These are phyloP conservation scores for Epithemia pelagica DNA, from an alignment of 108 stramenopile species.

Conservation along the genomic window DNA sequence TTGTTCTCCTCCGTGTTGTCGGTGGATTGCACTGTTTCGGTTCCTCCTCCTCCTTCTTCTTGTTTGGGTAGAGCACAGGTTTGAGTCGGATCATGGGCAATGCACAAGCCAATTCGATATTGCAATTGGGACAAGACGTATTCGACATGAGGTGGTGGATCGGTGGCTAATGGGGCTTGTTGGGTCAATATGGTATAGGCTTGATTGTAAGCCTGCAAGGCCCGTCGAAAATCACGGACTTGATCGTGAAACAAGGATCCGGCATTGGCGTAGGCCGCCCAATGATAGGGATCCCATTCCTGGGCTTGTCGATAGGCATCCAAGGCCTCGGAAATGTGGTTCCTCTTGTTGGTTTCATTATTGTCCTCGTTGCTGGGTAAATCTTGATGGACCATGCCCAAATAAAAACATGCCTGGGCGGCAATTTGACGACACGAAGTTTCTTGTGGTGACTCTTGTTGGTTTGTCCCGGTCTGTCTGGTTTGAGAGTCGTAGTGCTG, in stretches of 20 bases:
- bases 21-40: constrained; percentile 10
- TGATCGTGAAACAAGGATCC: constrained; percentile 52
- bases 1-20: constrained; percentile 18
- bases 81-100: constrained; percentile 31
- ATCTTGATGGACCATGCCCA: constrained; percentile 68
- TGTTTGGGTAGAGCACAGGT: constrained; percentile 42
- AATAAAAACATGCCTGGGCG: constrained; percentile 43
- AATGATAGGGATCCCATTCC: constrained; percentile 50
- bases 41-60: constrained; percentile 8
- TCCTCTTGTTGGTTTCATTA: too few species aligned
- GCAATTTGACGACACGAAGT: constrained; percentile 14
- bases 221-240: constrained; percentile 39
- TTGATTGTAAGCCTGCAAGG: constrained; percentile 58
- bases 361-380: too few species aligned
- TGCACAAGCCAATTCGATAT: constrained; percentile 59
- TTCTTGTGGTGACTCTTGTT: constrained; percentile 16
- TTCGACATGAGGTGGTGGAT: constrained; percentile 46
- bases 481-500: too few species aligned
- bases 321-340: constrained; percentile 8
- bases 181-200: constrained; percentile 55
- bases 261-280: constrained; percentile 58
- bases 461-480: constrained; percentile 9
- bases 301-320: constrained; percentile 45
- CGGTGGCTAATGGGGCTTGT: constrained; percentile 35
- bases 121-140: constrained; percentile 60